Percentiles rank a stretch among this genome's conserved stretches.
Conservation (phyloP, 805 yeast species). For the Saccharomycopsis selenospora region DNA sequence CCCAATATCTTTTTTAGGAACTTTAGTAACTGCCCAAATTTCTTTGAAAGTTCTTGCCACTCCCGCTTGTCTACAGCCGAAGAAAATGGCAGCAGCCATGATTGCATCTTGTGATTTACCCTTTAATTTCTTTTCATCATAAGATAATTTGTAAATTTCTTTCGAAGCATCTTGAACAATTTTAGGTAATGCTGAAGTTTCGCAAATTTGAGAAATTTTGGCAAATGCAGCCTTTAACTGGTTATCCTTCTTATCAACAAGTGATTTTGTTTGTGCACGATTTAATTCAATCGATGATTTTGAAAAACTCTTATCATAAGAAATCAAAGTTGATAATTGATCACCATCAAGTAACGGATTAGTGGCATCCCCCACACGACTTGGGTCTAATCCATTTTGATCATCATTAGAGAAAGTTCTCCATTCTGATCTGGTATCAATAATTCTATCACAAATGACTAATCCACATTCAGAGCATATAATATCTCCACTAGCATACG, state of each 20-base stretch:
- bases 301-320: constrained; percentile 80
- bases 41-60: constrained; percentile 95
- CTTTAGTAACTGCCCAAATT: constrained; percentile 90
- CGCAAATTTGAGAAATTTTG: constrained; percentile 91
- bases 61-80: constrained; percentile 90
- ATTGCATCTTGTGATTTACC: constrained; percentile 91
- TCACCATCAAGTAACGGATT: constrained; percentile 88
- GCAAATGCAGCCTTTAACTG: constrained; percentile 85
- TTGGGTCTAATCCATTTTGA: constrained; percentile 96
- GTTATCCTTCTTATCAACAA: constrained; percentile 81
- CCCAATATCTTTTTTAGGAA: constrained; percentile 91
- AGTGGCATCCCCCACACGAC: constrained; percentile 98
- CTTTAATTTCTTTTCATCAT: constrained; percentile 76
- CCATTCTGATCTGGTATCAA: constrained; percentile 97
- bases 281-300: constrained; percentile 82
- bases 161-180: constrained; percentile 97
- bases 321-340: constrained; percentile 86
- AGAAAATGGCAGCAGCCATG: constrained; percentile 92
- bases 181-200: constrained; percentile 88
- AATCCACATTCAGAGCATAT: constrained; percentile 98
- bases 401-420: constrained; percentile 97
- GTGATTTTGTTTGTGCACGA: constrained; percentile 79
- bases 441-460: constrained; percentile 84
- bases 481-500: constrained; percentile 95
- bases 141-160: constrained; percentile 86